Evolutionary conservation across 441 rosid genomes (phyloP).

Genomic region (Melastoma candidum): DNA sequence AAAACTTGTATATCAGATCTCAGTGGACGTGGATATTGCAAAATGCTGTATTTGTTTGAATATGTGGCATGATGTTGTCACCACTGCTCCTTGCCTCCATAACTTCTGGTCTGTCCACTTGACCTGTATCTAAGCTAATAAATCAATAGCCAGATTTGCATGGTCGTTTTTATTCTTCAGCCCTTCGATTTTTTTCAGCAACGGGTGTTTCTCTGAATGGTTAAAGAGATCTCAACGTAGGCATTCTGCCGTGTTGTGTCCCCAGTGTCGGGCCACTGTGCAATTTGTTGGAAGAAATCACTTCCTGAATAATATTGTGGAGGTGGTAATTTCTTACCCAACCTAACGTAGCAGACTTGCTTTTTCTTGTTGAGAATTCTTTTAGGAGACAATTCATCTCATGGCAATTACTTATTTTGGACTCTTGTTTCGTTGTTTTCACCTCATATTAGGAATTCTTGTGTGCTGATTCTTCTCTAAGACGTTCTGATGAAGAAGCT

Average conservation of each 20-base stretch:
- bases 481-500: slow-evolving; percentile 65
- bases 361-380: slow-evolving; percentile 6
- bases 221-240: slow-evolving; percentile 68
- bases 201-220: slow-evolving; percentile 99
- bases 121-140: background rate
- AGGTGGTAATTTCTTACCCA: slow-evolving; percentile 34
- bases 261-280: slow-evolving; percentile 85
- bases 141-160: slow-evolving; percentile 5
- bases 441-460: slow-evolving; percentile 50
- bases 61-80: slow-evolving; percentile 89
- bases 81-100: slow-evolving; percentile 92
- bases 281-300: slow-evolving; percentile 83
- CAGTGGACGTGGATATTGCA: slow-evolving; percentile 64
- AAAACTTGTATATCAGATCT: slow-evolving; percentile 31
- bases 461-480: slow-evolving; percentile 50
- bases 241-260: slow-evolving; percentile 67
- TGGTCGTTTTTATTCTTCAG: slow-evolving; percentile 4
- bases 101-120: slow-evolving; percentile 37
- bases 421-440: slow-evolving; percentile 3
- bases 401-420: too few relatives aligned
- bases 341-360: background rate
- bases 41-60: slow-evolving; percentile 91
- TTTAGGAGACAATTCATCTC: background rate
- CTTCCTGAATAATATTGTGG: slow-evolving; percentile 66
- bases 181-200: slow-evolving; percentile 37